Evolutionary conservation across 176 grass and related monocot species (phyloP).

Genomic region (Rhynchospora breviuscula): DNA sequence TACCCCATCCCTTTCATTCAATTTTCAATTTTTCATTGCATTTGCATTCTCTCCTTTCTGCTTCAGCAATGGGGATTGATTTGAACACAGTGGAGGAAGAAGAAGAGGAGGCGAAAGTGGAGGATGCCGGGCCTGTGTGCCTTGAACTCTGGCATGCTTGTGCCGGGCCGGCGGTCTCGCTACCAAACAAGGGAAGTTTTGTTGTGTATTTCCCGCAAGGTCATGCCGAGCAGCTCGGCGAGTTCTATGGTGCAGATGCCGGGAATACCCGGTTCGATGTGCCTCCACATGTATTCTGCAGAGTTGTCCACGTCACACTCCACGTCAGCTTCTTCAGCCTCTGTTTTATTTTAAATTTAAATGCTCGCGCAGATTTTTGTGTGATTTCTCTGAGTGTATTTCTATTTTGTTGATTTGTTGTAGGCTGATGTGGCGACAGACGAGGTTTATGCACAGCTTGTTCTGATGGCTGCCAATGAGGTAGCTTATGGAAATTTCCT

Average conservation of each 20-base stretch:
- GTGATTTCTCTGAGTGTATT: conserved; percentile 4
- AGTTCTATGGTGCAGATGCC: not conserved
- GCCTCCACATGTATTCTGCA: conserved; percentile 69
- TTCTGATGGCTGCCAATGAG: conserved; percentile 50
- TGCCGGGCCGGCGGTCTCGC: conserved; percentile 53
- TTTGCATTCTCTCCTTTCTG: not conserved
- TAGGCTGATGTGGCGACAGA: conserved; percentile 73
- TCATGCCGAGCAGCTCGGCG: conserved; percentile 51
- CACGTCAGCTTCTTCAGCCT: conserved; percentile 37
- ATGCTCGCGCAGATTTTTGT: not conserved
- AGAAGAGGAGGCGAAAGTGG: not conserved
- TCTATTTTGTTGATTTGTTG: conserved; percentile 3
- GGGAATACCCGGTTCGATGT: not conserved
- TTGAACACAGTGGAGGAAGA: conserved; percentile 34
- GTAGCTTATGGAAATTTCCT: conserved; percentile 19
- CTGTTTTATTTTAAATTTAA: not conserved
- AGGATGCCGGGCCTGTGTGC: conserved; percentile 28
- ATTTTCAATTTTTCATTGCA: not conserved
- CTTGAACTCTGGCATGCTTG: conserved; percentile 88
- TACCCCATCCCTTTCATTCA: not conserved
- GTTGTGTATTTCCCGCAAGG: conserved; percentile 84
- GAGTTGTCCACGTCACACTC: conserved; percentile 65
- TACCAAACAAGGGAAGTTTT: conserved; percentile 47
- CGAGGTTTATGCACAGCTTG: conserved; percentile 82
- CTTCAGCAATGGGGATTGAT: conserved; percentile 3